These are phyloP conservation scores for Solanum ossicruentum DNA, from an alignment of 257 asterid genomes.

Conservation along the genomic window DNA sequence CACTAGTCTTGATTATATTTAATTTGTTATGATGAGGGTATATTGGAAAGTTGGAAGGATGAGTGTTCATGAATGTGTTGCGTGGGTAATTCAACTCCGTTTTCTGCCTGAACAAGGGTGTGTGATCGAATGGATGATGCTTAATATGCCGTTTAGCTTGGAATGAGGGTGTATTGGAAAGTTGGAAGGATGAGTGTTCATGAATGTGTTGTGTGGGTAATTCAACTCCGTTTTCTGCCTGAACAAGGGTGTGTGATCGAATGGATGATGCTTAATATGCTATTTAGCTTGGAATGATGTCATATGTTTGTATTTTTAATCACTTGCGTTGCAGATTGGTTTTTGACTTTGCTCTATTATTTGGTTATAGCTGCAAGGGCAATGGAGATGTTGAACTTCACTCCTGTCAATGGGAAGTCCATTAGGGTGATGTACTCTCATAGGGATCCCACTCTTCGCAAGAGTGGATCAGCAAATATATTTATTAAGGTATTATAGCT, in stretches of 20 bases:
- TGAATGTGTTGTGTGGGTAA: neutral
- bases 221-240: neutral
- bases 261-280: neutral
- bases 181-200: neutral
- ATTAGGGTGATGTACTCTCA: slow-evolving; percentile 81
- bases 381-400: slow-evolving; percentile 63
- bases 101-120: neutral
- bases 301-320: neutral
- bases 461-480: slow-evolving; percentile 76
- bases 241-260: too few relatives aligned
- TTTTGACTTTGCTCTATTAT: too few relatives aligned
- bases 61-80: neutral
- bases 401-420: slow-evolving; percentile 57
- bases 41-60: neutral
- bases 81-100: neutral
- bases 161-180: neutral
- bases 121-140: too few relatives aligned
- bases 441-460: slow-evolving; percentile 72
- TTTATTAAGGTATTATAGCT: slow-evolving; percentile 47
- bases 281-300: neutral
- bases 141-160: too few relatives aligned
- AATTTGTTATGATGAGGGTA: neutral
- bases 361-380: slow-evolving; percentile 62
- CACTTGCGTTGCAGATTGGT: neutral
- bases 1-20: neutral